Base-by-base conservation (phyloP, 2,329 filamentous ascomycete species). In the Paradendryphiella salina region DNA sequence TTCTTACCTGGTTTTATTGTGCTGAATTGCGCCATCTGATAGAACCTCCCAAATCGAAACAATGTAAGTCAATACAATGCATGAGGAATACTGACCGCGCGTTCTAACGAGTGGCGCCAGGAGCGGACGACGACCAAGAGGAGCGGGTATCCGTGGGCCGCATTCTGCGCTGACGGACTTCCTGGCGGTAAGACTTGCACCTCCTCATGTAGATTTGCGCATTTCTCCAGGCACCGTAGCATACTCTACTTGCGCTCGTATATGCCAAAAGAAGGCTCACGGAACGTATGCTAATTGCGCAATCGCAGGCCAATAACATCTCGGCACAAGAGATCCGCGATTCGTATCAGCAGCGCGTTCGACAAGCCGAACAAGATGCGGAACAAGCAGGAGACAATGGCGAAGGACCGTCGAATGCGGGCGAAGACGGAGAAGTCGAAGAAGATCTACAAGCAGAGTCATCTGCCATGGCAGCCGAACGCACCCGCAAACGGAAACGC, bases 81-180 rank as follows among this genome's bases (percentile, higher is more conserved):
- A 18, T 14, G 9, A 18, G n/a, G 14, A 2, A 11, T 4, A 4
- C 8, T 20, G 6, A 17, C n/a, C n/a, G 20, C 38, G 54, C 29
- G 33, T 34, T 43, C 60, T 69, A 32, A 69, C 37, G 45, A 32
- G 56, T 60, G 54, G 61, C 61, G 36, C 60, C 31, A 67, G 68
- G 69, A 63, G 64, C 46, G 64, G 57, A 57, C 63, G 67, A 55
- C 63, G 69, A 63, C 55, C 55, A 39, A 79, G 81, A 60, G 64
- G 59, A 29, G 73, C 61, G 18, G 64, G 76, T 23, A 82, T 82
- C 61, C 78, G 80, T 41, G 80, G 80, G 2, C 84, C 84, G 72
- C 85, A 85, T 59, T 87, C 84, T 51, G 85, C 85, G 10, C 74
- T 88, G 64, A 88, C 85, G 5, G 84, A 87, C 65, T 88, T 87